Base-by-base conservation (phyloP, 345 rosid species). In the Linum trigynum region DNA sequence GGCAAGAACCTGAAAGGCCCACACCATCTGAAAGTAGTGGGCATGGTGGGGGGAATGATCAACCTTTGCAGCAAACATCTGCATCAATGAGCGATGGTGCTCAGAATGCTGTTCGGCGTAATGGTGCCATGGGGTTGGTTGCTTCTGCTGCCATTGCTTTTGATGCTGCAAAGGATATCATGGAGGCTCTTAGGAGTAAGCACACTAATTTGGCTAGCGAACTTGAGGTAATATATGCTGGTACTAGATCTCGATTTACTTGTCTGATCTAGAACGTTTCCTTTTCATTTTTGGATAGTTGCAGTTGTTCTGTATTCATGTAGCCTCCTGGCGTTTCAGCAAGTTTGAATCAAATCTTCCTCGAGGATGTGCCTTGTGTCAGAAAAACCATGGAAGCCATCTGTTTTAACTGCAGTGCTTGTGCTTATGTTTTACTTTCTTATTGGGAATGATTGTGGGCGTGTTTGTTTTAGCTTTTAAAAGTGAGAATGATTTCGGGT, bases 121-220 rank as follows among this genome's bases (percentile, higher is more conserved):
- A 74, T 71, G 86, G 85, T 72, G 82, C 87, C 43, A 70, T 82
- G 63, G 79, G 84, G 61, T 45, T 83, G 76, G 89, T 81, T 38
- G 85, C 95, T 56, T 88, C 90, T 78, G 95, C 97, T 71, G 85
- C 84, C 8, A 81, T 87, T 80, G 97, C 99, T 72, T 94, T 94
- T 78, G 96, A 90, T 50, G 89, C 97, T 70, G 99, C 99, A 35
- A 94, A 94, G 81, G 99, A 94, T 79, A 94, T 94, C 69, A 94
- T 90, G 97, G 99, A 94, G 79, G 82, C 95, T 62, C 86, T 94
- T 35, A 82, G 99, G 83, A 87, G 96, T 89, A 90, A 88, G 84
- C 96, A 94, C 67, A 75, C 85, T 70, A 94, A 94, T 80, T 81
- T 94, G 84, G 99, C 99, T 58, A 71, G 92, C 74, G 97, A 94